Evolutionary conservation across 73 alveolate species (phyloP), one percentile per base, ranked within the genome.

Genomic region (Tetrahymena malaccensis): DNA sequence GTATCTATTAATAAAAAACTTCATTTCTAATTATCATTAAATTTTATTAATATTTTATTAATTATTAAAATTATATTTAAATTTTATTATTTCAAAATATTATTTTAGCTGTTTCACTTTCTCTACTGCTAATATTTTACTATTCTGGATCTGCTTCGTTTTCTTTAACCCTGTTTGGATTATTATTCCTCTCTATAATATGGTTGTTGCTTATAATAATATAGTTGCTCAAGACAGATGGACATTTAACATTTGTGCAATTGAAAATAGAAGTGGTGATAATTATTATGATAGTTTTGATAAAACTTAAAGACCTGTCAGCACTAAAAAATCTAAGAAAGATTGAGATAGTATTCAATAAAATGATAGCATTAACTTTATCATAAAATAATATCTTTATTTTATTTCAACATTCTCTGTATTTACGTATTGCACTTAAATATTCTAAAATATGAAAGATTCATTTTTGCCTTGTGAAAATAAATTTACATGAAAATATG

Each of bases 121-220:
- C 84, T 55, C 94, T 19, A 25, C 57, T 34, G 6, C 25, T 9
- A 95, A 95, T 34, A 95, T 95, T 21, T 95, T 95, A 55, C 84
- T 85, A 33, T 89, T 95, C 94, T 89, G 97, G 97, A 95, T 95
- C 8, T 95, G 93, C 57, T 95, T 95, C 89, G 96, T 95, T 37
- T 57, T 93, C 38, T 94, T 93, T 34, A 95, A 95, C 34, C 95
- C 95, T 22, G 94, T 95, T 34, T 95, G 97, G 97, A 89, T 95
- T 34, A 43, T 85, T 17, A 50, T 95, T 34, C 95, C 95, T 19
- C 34, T 95, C 35, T 93, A 50, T 10, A 22, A 89, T 15, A 34
- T 93, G 0, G 43, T 43, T 34, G 83, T 43, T 34, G 85, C 89
- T 38, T 93, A 93, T 93, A 43, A 93, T 10, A 93, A 43, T 70